phyloP scores from a whole-genome alignment of 495 filamentous ascomycete species.

The Talaromyces ruber region DNA sequence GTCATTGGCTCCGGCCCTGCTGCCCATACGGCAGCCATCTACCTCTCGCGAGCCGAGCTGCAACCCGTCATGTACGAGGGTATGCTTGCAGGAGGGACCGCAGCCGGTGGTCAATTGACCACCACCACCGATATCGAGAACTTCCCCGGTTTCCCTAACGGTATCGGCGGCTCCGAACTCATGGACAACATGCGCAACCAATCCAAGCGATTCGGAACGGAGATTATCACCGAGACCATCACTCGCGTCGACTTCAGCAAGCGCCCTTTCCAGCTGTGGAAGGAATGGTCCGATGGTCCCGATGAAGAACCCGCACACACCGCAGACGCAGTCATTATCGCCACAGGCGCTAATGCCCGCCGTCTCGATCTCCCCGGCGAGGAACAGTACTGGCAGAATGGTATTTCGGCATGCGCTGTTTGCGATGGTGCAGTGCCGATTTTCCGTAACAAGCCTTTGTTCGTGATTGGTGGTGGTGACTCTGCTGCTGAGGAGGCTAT shows the following conservation, averaged over 20 bases:
- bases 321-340: conserved; percentile 85
- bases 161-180: conserved; percentile 73
- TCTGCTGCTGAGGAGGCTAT: conserved; percentile 96
- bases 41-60: conserved; percentile 88
- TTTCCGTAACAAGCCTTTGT: conserved; percentile 89
- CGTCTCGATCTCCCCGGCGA: conserved; percentile 80
- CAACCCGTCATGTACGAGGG: conserved; percentile 90
- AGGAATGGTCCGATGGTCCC: conserved; percentile 69
- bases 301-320: conserved; percentile 60
- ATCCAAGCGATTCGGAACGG: conserved; percentile 82
- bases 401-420: conserved; percentile 92
- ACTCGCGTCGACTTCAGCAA: conserved; percentile 75
- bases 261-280: conserved; percentile 86
- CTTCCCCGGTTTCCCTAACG: conserved; percentile 86
- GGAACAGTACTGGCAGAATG: conserved; percentile 92
- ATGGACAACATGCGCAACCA: conserved; percentile 96
- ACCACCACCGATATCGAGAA: conserved; percentile 99
- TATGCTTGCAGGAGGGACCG: conserved; percentile 94
- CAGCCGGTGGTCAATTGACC: conserved; percentile 90
- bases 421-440: conserved; percentile 97
- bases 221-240: conserved; percentile 88
- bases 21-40: conserved; percentile 94
- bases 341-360: conserved; percentile 86
- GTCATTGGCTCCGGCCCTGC: conserved; percentile 91
- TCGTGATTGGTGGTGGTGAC: conserved; percentile 95